These are phyloP conservation scores for Styphnolobium japonicum DNA, from an alignment of 306 rosid genomes.

Conservation along the genomic window DNA sequence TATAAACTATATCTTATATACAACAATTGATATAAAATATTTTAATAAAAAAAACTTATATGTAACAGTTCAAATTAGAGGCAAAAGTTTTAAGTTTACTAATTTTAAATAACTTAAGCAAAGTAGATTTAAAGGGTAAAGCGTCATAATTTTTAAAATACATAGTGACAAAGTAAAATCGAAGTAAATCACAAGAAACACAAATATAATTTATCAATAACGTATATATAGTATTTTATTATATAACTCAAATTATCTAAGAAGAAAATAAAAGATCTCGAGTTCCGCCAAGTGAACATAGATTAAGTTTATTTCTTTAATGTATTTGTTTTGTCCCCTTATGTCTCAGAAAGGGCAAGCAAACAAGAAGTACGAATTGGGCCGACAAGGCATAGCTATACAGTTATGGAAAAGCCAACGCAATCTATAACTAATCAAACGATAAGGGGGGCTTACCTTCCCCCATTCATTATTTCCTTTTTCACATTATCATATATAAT, in stretches of 20 bases:
- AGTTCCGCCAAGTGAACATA: neutral
- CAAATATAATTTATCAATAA: too few species aligned
- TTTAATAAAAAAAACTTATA: too few species aligned
- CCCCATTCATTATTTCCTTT: neutral
- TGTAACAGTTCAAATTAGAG: neutral
- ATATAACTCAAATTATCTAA: neutral
- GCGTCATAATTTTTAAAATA: neutral
- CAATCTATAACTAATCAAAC: neutral
- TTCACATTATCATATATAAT: neutral
- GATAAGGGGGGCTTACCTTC: neutral
- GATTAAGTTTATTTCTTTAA: neutral
- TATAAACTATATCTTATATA: too few species aligned
- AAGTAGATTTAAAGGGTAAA: neutral
- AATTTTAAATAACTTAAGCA: neutral
- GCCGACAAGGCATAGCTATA: neutral
- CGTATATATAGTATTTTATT: neutral
- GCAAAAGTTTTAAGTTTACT: neutral
- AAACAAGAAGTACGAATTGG: neutral
- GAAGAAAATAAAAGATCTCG: neutral
- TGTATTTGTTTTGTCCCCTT: conserved; percentile 36
- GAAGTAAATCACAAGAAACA: neutral
- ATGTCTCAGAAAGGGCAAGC: conserved; percentile 45
- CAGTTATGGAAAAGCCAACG: conserved; percentile 20
- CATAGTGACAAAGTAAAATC: neutral
- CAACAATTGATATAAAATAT: neutral